Evolutionary conservation across 2,329 filamentous ascomycete genomes (phyloP), one percentile per base, ranked within the genome.

Genomic region (Xylariales sp.): DNA sequence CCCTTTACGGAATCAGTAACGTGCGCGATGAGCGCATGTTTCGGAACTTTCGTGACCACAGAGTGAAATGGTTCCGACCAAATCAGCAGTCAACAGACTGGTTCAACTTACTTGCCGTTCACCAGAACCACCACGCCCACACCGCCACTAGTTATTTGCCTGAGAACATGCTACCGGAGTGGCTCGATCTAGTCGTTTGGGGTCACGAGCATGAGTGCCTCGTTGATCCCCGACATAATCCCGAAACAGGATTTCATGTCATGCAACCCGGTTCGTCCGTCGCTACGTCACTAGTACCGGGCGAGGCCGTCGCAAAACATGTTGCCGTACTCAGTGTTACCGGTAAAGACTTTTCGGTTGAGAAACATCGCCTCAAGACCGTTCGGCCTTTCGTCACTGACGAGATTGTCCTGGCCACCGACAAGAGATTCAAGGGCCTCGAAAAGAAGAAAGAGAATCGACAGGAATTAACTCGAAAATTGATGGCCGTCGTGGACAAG

Each of bases 221-320:
- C 7, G 97, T 99, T 71, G 90, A 97, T 52, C 96, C 96, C 0
- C 83, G 84, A 1, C 84, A 89, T 54, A 99, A 98, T 74, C 88
- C 92, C 0, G 93, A 97, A 75, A 97, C 91, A 55, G 91, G 91
- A 0, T 99, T 99, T 74, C 90, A 96, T 73, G 95, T 99, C 70
- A 97, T 99, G 89, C 96, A 99, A 75, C 96, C 96, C 0, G 96
- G 96, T 0, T 99, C 96, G 0, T 98, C 96, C 0, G 91, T 99
- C 0, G 96, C 95, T 0, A 99, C 96, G 1, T 98, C 96, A 0
- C 83, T 99, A 0, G 90, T 96, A 8, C 91, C 92, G 0, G 94
- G 94, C 34, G 96, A 99, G 80, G 93, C 96, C 0, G 93, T 94
- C 0, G 85, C 93, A 7, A 99, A 99, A 78, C 92, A 98, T 64